These are phyloP conservation scores for Escovopsis sp. DNA, from an alignment of 2,329 filamentous ascomycete genomes.

Conservation along the genomic window DNA sequence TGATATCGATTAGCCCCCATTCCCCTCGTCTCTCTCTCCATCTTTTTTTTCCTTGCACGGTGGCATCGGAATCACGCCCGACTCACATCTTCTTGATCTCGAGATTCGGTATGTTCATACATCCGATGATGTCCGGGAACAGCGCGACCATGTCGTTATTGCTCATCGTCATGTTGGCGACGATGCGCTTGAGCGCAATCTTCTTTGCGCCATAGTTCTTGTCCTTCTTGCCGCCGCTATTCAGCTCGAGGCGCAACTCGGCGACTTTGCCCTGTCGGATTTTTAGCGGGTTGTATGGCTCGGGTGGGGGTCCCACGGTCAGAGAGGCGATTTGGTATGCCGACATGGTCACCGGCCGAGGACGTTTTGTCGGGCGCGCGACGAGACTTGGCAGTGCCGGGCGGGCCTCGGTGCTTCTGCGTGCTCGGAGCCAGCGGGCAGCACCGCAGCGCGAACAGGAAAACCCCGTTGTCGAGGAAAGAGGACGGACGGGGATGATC, in stretches of 20 bases:
- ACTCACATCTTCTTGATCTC: slow-evolving; percentile 99
- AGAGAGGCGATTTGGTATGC: slow-evolving; percentile 32
- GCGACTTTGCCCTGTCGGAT: slow-evolving; percentile 89
- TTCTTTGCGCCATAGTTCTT: slow-evolving; percentile 93
- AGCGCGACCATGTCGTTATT: slow-evolving; percentile 99
- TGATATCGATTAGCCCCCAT: slow-evolving; percentile 20
- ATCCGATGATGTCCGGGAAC: slow-evolving; percentile 87
- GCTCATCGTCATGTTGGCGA: slow-evolving; percentile 99
- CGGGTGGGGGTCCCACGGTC: slow-evolving; percentile 32
- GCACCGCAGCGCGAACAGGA: no score
- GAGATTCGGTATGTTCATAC: slow-evolving; percentile 86
- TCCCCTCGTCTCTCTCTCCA: not conserved
- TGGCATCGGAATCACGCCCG: not conserved
- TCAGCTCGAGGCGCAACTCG: slow-evolving; percentile 87
- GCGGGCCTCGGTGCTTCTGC: no score
- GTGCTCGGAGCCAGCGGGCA: no score
- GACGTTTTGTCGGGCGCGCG: slow-evolving; percentile 1
- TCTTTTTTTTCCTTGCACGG: no score
- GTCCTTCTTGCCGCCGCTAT: slow-evolving; percentile 91
- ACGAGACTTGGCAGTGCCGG: no score
- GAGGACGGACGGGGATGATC: no score
- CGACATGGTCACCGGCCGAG: slow-evolving; percentile 7
- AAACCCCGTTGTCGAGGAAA: no score
- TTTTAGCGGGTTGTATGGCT: slow-evolving; percentile 33
- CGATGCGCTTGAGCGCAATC: slow-evolving; percentile 97